Percentiles rank a stretch among this genome's conserved stretches.
These are phyloP conservation scores for Asterella californica DNA, from an alignment of 225 moss, liverwort and hornwort species.

Conservation along the genomic window DNA sequence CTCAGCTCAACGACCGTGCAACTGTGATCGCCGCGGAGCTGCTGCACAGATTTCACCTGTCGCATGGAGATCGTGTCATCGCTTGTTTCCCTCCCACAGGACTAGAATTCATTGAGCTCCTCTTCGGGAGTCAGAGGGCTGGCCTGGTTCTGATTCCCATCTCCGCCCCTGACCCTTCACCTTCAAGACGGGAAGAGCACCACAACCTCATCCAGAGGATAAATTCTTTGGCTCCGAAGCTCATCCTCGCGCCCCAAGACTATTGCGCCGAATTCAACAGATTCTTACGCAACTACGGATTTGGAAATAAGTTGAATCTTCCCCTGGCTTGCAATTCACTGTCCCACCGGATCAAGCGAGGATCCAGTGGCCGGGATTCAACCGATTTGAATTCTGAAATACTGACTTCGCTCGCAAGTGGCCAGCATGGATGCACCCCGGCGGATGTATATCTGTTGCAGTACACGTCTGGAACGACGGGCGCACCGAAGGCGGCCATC, in stretches of 20 bases:
- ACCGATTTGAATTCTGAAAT: background rate
- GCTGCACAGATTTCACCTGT: background rate
- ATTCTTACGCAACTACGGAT: background rate
- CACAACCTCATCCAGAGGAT: background rate
- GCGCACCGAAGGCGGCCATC: constrained; percentile 9
- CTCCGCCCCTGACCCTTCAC: background rate
- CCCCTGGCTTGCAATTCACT: background rate
- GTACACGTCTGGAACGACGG: constrained; percentile 23
- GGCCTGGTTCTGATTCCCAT: constrained; percentile 13
- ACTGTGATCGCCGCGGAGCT: constrained; percentile 14
- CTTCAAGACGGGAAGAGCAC: background rate
- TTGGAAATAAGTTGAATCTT: background rate
- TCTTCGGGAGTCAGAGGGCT: constrained; percentile 22
- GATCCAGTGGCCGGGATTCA: background rate
- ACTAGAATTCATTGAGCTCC: constrained; percentile 17
- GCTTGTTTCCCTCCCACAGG: constrained; percentile 12
- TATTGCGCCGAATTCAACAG: background rate
- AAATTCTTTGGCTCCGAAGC: constrained; percentile 1
- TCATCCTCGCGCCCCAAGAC: background rate
- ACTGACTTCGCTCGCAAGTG: background rate
- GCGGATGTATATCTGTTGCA: constrained; percentile 19
- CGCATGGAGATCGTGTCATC: constrained; percentile 14
- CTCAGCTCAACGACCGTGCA: constrained; percentile 9
- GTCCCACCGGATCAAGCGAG: background rate
- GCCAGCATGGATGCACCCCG: constrained; percentile 6